phyloP scores from a whole-genome alignment of 2,329 filamentous ascomycete species.

The Salinomyces thailandicus region DNA sequence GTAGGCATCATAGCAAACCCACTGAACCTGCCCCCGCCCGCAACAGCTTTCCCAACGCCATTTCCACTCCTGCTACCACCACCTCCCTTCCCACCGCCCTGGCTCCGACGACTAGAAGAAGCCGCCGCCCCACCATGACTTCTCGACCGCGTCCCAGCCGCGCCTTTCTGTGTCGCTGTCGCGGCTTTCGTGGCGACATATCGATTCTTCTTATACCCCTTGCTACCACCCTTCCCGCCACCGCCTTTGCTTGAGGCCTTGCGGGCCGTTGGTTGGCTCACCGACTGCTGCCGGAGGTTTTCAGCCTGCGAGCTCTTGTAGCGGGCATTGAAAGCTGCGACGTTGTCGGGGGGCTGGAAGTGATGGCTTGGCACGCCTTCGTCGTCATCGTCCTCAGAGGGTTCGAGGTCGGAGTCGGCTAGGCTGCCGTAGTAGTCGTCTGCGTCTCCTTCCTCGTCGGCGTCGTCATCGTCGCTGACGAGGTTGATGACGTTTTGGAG shows the following conservation, averaged over 20 bases:
- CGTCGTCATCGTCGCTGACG: conserved; percentile 32
- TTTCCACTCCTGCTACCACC: no score
- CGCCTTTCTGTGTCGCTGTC: neutral
- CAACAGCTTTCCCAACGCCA: no score
- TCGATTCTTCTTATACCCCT: conserved; percentile 1
- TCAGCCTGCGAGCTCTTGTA: conserved; percentile 12
- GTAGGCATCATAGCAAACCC: no score
- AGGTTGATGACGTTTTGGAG: conserved; percentile 40
- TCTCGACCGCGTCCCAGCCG: no score
- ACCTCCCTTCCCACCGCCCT: no score
- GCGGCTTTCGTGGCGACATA: conserved; percentile 1
- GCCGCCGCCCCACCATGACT: no score
- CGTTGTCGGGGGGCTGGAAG: conserved; percentile 14
- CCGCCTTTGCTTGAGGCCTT: neutral
- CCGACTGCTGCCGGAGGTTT: conserved; percentile 3
- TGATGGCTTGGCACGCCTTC: conserved; percentile 17
- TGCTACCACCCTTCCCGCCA: conserved; percentile 1
- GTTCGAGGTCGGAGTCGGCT: conserved; percentile 33
- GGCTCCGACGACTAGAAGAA: no score
- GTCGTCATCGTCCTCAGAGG: conserved; percentile 27
- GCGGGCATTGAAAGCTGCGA: conserved; percentile 13
- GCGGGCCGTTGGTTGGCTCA: neutral
- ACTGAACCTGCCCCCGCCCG: no score
- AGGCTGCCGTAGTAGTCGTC: conserved; percentile 38
- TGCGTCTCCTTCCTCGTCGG: conserved; percentile 29